Conservation (phyloP, 2,329 filamentous ascomycete genomes). For the Didymella sp. region DNA sequence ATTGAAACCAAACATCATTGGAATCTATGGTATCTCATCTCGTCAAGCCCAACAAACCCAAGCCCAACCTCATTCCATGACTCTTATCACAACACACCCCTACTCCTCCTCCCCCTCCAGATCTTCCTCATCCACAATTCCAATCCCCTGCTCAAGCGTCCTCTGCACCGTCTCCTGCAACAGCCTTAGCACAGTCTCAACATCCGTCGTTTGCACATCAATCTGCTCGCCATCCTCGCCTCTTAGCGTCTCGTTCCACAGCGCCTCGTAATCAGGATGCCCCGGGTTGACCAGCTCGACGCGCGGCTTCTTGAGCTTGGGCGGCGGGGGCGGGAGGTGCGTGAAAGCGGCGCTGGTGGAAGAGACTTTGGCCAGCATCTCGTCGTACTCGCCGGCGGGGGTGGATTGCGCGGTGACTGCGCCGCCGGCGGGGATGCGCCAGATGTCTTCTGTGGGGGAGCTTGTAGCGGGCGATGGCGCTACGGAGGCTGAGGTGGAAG, state of each 20-base stretch:
- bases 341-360: slow-evolving; percentile 43
- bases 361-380: slow-evolving; percentile 69
- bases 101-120: neutral
- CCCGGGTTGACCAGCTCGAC: slow-evolving; percentile 27
- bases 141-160: slow-evolving; percentile 16
- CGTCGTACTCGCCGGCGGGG: slow-evolving; percentile 80
- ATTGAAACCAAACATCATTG: slow-evolving; percentile 13
- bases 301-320: slow-evolving; percentile 22
- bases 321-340: slow-evolving; percentile 22
- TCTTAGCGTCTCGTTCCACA: slow-evolving; percentile 27
- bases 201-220: slow-evolving; percentile 1
- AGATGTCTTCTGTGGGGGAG: slow-evolving; percentile 60
- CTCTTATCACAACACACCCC: too few species aligned
- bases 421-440: slow-evolving; percentile 88
- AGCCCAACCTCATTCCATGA: neutral
- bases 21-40: slow-evolving; percentile 4
- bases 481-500: neutral
- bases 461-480: slow-evolving; percentile 1
- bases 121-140: slow-evolving; percentile 17
- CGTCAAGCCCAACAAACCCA: neutral
- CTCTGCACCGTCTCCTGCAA: slow-evolving; percentile 18
- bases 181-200: slow-evolving; percentile 11
- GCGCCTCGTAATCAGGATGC: slow-evolving; percentile 29
- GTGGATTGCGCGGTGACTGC: slow-evolving; percentile 88
- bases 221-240: slow-evolving; percentile 6